A percentile compares a stretch with the other conserved stretches of the same genome.
Conservation (phyloP, 2,329 filamentous ascomycete species). For the Cladosporium oxysporum region DNA sequence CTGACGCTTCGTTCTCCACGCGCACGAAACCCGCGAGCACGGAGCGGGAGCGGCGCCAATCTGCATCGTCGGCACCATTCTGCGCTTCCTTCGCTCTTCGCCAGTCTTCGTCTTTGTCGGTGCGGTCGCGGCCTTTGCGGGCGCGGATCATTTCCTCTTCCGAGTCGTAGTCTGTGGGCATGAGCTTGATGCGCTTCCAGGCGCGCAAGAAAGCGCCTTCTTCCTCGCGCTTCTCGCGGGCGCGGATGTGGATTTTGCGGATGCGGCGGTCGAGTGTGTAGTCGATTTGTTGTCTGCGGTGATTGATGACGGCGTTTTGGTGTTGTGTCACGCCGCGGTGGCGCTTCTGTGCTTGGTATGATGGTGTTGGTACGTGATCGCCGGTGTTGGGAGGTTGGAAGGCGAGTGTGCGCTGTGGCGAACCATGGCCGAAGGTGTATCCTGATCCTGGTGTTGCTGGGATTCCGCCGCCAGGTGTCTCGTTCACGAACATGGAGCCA, state of each 20-base stretch:
- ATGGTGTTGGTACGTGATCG: slow-evolving; percentile 37
- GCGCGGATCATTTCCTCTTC: slow-evolving; percentile 42
- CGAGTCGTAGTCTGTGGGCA: slow-evolving; percentile 50
- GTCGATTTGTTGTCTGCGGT: slow-evolving; percentile 76
- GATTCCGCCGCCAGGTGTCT: slow-evolving; percentile 9
- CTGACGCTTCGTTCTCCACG: slow-evolving; percentile 62
- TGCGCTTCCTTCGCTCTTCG: slow-evolving; percentile 25
- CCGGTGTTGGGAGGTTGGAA: slow-evolving; percentile 29
- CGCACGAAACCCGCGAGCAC: slow-evolving; percentile 59
- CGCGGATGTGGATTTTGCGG: slow-evolving; percentile 64
- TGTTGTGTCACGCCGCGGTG: slow-evolving; percentile 77
- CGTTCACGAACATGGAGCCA: slow-evolving; percentile 32
- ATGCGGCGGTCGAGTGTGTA: slow-evolving; percentile 77
- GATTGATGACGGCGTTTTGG: slow-evolving; percentile 77
- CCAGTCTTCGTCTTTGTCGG: slow-evolving; percentile 41
- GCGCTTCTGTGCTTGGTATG: slow-evolving; percentile 49
- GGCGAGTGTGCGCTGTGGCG: slow-evolving; percentile 25
- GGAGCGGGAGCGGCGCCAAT: slow-evolving; percentile 25
- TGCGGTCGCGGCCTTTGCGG: slow-evolving; percentile 30
- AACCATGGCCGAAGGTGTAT: slow-evolving; percentile 11
- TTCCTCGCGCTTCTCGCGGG: slow-evolving; percentile 61
- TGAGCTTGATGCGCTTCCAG: slow-evolving; percentile 60
- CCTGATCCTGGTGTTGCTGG: slow-evolving; percentile 15
- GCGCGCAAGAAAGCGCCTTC: slow-evolving; percentile 69
- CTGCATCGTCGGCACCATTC: slow-evolving; percentile 25